Conservation (phyloP, 345 rosid genomes). For the Zanthoxylum bungeanum region DNA sequence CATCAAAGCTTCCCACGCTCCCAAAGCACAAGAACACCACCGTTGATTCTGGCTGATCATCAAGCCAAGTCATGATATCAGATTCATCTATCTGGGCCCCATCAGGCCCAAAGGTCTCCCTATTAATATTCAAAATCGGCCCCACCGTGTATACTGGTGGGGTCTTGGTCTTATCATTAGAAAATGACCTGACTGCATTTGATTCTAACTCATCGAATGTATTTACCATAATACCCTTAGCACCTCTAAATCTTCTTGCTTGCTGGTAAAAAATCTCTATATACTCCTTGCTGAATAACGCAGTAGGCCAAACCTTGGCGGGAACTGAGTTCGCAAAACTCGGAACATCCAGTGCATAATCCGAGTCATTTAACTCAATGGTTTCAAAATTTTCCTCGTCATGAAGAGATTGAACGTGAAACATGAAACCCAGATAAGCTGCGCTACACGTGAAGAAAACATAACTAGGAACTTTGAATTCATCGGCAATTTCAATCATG, state of each 20-base stretch:
- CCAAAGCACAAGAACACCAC: conserved; percentile 70
- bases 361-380: conserved; percentile 32
- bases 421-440: conserved; percentile 25
- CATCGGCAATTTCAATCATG: conserved; percentile 49
- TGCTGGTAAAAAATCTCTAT: fast-evolving
- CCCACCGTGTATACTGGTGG: conserved; percentile 49
- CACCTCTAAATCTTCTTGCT: conserved; percentile 17
- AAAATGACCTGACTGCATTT: conserved; percentile 18
- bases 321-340: conserved; percentile 32
- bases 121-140: conserved; percentile 39
- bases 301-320: conserved; percentile 28
- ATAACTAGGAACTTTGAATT: conserved; percentile 41
- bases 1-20: conserved; percentile 51
- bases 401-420: conserved; percentile 20
- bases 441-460: conserved; percentile 45
- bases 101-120: neutral
- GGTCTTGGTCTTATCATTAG: conserved; percentile 1
- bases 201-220: conserved; percentile 47
- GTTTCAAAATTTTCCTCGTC: conserved; percentile 20
- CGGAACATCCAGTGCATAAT: conserved; percentile 29
- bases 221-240: conserved; percentile 49
- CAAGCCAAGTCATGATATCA: conserved; percentile 47
- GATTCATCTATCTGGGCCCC: neutral
- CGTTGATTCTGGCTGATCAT: conserved; percentile 40
- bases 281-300: neutral